These are phyloP conservation scores for Linanthus parryae DNA, from an alignment of 148 eudicot species.

Conservation along the genomic window DNA sequence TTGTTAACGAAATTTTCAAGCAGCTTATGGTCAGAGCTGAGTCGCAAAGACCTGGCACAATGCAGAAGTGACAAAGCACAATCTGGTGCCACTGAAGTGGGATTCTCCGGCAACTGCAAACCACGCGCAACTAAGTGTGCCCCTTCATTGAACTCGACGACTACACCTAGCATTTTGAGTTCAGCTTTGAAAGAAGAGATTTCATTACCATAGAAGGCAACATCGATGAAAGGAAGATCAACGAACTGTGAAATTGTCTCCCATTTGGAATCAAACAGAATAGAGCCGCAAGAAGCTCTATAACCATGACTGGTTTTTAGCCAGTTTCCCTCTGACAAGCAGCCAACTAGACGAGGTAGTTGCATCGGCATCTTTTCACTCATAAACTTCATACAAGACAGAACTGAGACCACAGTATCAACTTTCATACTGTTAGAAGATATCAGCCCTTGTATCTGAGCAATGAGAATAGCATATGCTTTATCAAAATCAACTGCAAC, in stretches of 20 bases:
- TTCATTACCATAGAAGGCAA: conserved; percentile 5
- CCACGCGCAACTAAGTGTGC: conserved; percentile 11
- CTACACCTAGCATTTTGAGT: conserved; percentile 15
- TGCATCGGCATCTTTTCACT: background rate
- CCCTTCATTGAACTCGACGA: conserved; percentile 9
- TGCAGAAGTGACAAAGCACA: conserved; percentile 1
- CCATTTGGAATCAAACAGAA: conserved; percentile 7
- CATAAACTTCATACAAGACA: conserved; percentile 1
- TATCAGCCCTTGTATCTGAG: background rate
- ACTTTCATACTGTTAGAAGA: background rate
- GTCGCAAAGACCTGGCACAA: background rate
- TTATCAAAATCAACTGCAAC: conserved; percentile 8
- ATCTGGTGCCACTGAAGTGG: background rate
- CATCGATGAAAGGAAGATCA: conserved; percentile 18
- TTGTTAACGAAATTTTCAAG: background rate
- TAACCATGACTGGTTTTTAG: conserved; percentile 5
- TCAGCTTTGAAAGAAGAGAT: conserved; percentile 16
- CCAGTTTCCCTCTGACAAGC: conserved; percentile 5
- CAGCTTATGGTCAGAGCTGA: conserved; percentile 1
- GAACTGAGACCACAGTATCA: conserved; percentile 7
- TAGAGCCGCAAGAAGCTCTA: background rate
- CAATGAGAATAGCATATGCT: conserved; percentile 8
- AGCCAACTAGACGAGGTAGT: background rate
- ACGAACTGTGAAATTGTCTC: conserved; percentile 5
- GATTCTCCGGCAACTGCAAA: background rate